Base-by-base conservation (phyloP, 1,139 yeast genomes). In the Candida tetrigidarum region DNA sequence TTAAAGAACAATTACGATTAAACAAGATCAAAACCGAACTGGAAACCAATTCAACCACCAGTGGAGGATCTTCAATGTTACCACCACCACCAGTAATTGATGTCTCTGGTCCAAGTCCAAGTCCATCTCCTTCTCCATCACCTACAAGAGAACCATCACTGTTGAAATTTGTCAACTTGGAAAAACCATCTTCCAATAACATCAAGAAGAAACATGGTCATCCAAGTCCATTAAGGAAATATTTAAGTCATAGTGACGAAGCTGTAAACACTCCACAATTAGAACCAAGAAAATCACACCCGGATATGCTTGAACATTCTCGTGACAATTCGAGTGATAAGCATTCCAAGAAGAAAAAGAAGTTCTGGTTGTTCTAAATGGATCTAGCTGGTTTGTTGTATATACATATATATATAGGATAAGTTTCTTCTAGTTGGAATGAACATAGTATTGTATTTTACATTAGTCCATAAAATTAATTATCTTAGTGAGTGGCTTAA, bases 271-370 rank as follows among this genome's bases (percentile, higher is more conserved):
- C 71, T 15, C 76, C 73, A 2, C 56, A 40, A 12, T 49, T 67
- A 34, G 72, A 66, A 51, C 75, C 78, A 1, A 53, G 61, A 26
- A 69, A 67, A 47, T 71, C 77, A 5, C 78, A 71, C 47, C 78
- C 78, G 1, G 51, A 43, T 26, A 33, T 34, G 12, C 16, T 37
- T 11, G 39, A 37, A 37, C 25, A 37, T 27, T 16, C 32, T 6
- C 20, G 39, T 3, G 39, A 37, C 16, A 32, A 27, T 3, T 37
- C 32, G 3, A n/a, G 12, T 12, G 16, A 26, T 15, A 26, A 37
- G 39, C 23, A 25, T n/a, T 19, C 25, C 10, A 39, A 39, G 22
- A 48, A 39, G 28, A 50, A 39, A 27, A 50, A 44, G 37, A 54
- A 58, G 47, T 71, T 75, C 74, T 66, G 63, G 47, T 50, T 71